Base-by-base conservation (phyloP, 1,139 yeast genomes). In the Candida freyschussii region DNA sequence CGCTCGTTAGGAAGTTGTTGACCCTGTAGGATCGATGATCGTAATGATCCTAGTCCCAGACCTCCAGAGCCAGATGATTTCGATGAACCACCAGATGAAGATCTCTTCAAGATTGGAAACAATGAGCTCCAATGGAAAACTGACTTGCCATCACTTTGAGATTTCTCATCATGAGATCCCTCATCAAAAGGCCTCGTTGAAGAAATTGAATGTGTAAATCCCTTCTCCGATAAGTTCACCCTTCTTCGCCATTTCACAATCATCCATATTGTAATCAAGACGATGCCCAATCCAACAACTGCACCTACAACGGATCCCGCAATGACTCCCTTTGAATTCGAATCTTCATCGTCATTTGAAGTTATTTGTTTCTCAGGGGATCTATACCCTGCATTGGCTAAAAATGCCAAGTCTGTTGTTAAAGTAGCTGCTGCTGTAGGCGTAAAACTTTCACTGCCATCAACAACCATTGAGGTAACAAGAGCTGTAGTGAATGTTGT, bases 301-400 rank as follows among this genome's bases (percentile, higher is more conserved):
- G 65, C 50, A 3, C 73, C 74, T 20, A 67, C 62, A 3, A 65
- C 62, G 6, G 68, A 58, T 2, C 72, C 75, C 1, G 69, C 72
- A 30, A 67, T 60, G 1, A 62, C 52, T 3, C 64, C 61, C 6
- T 12, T 7, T 2, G 16, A n/a, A 7, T 19, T 15, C 26, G 16
- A 17, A 20, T 14, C 17, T 6, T 4, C 11, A 12, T 13, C 26
- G 9, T 9, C 13, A 21, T 9, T 14, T 3, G 26, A 7, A 7
- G 22, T n/a, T 6, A 23, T 16, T 7, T 9, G 19, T 17, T n/a
- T n/a, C n/a, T n/a, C n/a, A n/a, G n/a, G n/a, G n/a, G n/a, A 8
- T 11, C 26, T 43, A 21, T 44, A 57, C 50, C 32, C 49, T 37
- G 24, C 37, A n/a, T 38, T 39, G 1, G 34, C 42, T n/a, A 45